Base-by-base conservation (phyloP, 768 basidiomycete species). In the Candolleomyces eurysporus region DNA sequence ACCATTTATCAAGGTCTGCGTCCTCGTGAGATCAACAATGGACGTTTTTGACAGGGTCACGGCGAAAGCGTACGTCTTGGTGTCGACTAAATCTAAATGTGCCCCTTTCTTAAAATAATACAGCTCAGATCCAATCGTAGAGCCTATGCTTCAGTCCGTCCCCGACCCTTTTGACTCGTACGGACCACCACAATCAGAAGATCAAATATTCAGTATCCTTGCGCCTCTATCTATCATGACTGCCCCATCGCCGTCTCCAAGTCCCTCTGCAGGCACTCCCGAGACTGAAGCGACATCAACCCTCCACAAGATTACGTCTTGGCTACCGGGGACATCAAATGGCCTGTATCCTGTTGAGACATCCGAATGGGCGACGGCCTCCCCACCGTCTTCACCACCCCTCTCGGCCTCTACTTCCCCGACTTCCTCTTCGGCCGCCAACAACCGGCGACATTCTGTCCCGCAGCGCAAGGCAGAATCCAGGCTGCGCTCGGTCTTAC, bases 91-190 rank as follows among this genome's bases (percentile, higher is more conserved):
- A 26, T 26, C 26, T 26, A 26, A 26, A 26, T 26, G 26, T 26
- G 26, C 26, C 26, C 26, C 26, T 26, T 26, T 26, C 26, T 26
- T 26, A 26, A 63, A 61, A 39, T 58, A 62, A 57, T 67, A 63
- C 68, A 90, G 89, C 56, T 92, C 91, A 62, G 95, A 98, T 73
- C 91, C 93, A 31, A 81, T 92, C 46, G 86, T 98, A 59, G 94
- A 98, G 70, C 90, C 90, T 1, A 90, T 98, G 86, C 78, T 98
- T 2, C 89, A 93, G 73, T 84, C 90, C 8, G 83, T 96, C 51
- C 94, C 94, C 19, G 95, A 97, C 71, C 92, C 95, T 36, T 96
- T 96, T 64, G 94, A 96, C 65, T 84, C 92, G 0, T 96, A 96
- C 68, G 93, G 92, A 4, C 91, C 91, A 21, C 89, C 90, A 3